These are phyloP conservation scores for Chlamydomonas reinhardtii DNA, from an alignment of 163 green algal species.

Conservation along the genomic window DNA sequence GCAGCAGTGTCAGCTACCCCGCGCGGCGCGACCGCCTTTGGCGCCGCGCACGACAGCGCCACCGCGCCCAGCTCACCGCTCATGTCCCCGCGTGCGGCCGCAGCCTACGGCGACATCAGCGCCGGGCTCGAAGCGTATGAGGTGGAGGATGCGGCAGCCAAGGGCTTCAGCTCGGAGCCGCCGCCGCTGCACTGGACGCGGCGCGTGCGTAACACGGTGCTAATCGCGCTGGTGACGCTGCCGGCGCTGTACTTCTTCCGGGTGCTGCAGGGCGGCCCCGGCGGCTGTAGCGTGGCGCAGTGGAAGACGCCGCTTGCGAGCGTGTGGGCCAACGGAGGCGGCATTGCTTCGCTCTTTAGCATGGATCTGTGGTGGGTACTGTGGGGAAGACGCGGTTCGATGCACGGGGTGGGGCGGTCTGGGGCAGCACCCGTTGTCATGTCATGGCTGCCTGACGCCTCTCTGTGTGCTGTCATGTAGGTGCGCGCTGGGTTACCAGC, in stretches of 20 bases:
- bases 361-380: too few relatives aligned
- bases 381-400: too few relatives aligned
- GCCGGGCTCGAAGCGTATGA: not conserved
- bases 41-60: not conserved
- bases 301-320: not conserved
- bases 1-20: not conserved
- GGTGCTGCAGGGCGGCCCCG: slow-evolving; percentile 7
- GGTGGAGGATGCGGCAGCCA: not conserved
- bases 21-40: not conserved
- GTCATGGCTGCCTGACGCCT: too few relatives aligned
- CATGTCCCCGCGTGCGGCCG: not conserved
- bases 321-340: too few relatives aligned
- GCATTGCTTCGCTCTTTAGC: too few relatives aligned
- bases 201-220: slow-evolving; percentile 38
- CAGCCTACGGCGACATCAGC: not conserved
- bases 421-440: too few relatives aligned
- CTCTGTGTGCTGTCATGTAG: not conserved
- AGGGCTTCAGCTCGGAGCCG: not conserved
- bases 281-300: slow-evolving; percentile 20
- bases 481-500: slow-evolving; percentile 48
- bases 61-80: not conserved
- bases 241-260: slow-evolving; percentile 38
- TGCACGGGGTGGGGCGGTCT: too few relatives aligned
- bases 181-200: not conserved
- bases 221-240: slow-evolving; percentile 48